A percentile compares a stretch with the other conserved stretches of the same genome.
phyloP scores from a whole-genome alignment of 345 rosid species.

The Brassica juncea region DNA sequence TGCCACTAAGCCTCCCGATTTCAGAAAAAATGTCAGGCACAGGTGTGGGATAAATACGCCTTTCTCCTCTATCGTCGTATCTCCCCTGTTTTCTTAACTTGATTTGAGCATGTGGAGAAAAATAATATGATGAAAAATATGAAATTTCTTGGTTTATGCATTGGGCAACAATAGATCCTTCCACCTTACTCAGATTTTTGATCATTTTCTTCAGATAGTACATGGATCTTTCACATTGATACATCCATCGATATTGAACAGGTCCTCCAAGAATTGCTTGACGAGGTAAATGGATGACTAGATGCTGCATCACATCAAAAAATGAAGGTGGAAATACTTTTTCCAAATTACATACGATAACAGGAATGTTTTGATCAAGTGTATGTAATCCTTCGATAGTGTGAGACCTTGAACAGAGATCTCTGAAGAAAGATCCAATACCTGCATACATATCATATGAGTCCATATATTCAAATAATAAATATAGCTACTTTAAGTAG shows the following conservation, averaged over 20 bases:
- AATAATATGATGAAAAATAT: background rate
- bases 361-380: background rate
- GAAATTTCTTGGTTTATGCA: background rate
- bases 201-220: background rate
- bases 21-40: background rate
- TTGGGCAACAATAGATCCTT: background rate
- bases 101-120: background rate
- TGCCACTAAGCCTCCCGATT: background rate
- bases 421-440: background rate
- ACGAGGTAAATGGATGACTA: background rate
- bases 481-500: background rate
- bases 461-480: background rate
- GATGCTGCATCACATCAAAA: background rate
- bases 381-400: background rate
- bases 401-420: background rate
- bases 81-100: background rate
- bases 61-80: background rate
- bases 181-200: background rate
- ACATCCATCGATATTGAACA: background rate
- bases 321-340: background rate
- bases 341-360: background rate
- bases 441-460: background rate
- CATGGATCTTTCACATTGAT: background rate
- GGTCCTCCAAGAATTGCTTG: background rate
- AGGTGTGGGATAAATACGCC: background rate